These are phyloP conservation scores for Ceratobasidium sp. DNA, from an alignment of 1,284 basidiomycete genomes.

Conservation along the genomic window DNA sequence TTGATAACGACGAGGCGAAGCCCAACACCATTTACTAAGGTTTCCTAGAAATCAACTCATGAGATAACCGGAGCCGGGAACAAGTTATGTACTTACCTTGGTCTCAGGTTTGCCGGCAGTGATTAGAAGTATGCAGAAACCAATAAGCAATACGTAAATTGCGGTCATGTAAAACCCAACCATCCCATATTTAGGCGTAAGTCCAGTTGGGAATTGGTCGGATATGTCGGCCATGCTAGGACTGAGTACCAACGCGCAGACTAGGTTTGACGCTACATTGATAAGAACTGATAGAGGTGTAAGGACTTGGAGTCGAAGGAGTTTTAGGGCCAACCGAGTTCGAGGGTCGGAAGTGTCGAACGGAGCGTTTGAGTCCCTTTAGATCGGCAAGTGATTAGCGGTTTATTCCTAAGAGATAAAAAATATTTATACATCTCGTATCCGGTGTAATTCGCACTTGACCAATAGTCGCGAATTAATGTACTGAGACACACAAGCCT, in stretches of 20 bases:
- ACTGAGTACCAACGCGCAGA: conserved; percentile 49
- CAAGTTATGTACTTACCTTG: conserved; percentile 55
- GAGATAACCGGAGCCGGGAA: neutral
- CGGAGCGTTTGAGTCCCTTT: conserved; percentile 30
- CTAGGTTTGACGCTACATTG: conserved; percentile 51
- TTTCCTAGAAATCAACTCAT: conserved; percentile 53
- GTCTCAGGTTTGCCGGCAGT: conserved; percentile 61
- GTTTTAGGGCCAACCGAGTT: conserved; percentile 49
- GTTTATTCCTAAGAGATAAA: neutral
- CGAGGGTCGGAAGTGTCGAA: conserved; percentile 45
- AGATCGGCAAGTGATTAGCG: neutral
- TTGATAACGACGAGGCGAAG: conserved; percentile 63
- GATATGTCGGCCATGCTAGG: conserved; percentile 55
- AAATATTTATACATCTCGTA: neutral
- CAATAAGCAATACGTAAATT: conserved; percentile 55
- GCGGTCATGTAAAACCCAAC: conserved; percentile 60
- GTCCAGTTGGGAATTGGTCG: conserved; percentile 58
- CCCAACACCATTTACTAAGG: conserved; percentile 62
- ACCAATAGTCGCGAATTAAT: too few species aligned
- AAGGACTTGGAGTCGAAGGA: conserved; percentile 61
- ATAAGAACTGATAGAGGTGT: conserved; percentile 59
- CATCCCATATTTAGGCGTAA: conserved; percentile 60
- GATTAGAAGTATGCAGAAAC: conserved; percentile 62
- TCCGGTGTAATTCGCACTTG: neutral
- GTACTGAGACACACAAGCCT: neutral